These are phyloP conservation scores for Mycena sanguinolenta DNA, from an alignment of 768 basidiomycete genomes.

Conservation along the genomic window DNA sequence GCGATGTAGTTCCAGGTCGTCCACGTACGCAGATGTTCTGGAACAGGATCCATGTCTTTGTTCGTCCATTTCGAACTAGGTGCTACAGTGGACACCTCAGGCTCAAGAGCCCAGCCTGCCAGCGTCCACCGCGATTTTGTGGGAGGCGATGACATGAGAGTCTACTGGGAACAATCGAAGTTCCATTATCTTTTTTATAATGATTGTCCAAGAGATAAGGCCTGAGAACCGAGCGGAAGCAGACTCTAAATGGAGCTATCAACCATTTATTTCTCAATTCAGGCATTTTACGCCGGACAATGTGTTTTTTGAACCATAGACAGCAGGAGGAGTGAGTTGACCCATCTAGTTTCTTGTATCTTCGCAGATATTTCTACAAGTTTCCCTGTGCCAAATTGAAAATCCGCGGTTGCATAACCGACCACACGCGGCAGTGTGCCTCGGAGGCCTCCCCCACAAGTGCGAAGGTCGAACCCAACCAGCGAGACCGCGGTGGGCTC, in stretches of 20 bases:
- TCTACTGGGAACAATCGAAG: slow-evolving; percentile 15
- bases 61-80: slow-evolving; percentile 75
- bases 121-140: slow-evolving; percentile 45
- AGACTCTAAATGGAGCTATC: neutral
- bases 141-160: slow-evolving; percentile 24
- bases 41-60: slow-evolving; percentile 84
- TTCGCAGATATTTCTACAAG: too few relatives aligned
- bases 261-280: neutral
- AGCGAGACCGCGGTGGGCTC: too few relatives aligned
- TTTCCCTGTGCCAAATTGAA: too few relatives aligned
- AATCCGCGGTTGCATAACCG: too few relatives aligned
- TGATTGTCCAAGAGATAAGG: neutral
- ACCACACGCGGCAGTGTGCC: too few relatives aligned
- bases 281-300: too few relatives aligned
- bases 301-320: too few relatives aligned
- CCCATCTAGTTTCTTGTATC: too few relatives aligned
- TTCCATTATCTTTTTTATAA: neutral
- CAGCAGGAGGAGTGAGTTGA: too few relatives aligned
- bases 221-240: slow-evolving; percentile 1
- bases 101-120: slow-evolving; percentile 64
- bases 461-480: too few relatives aligned
- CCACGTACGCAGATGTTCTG: slow-evolving; percentile 73
- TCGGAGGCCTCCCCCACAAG: too few relatives aligned
- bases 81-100: slow-evolving; percentile 68
- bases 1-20: slow-evolving; percentile 73